Percentiles rank a stretch among this genome's conserved stretches.
phyloP scores from a whole-genome alignment of 768 basidiomycete genomes.

The Suillus paluster region DNA sequence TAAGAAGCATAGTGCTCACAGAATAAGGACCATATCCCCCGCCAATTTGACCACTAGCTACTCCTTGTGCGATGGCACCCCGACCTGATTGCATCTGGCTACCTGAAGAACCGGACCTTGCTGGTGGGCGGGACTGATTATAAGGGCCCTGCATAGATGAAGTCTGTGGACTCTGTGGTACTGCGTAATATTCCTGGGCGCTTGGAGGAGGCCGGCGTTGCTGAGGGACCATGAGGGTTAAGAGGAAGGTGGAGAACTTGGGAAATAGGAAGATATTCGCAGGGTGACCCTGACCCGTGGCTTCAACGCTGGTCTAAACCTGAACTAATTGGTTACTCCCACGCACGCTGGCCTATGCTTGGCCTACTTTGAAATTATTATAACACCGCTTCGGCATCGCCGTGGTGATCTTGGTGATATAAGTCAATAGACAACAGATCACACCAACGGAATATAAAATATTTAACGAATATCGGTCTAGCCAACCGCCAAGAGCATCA shows the following conservation, averaged over 20 bases:
- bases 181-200: conserved; percentile 64
- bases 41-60: conserved; percentile 81
- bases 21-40: conserved; percentile 86
- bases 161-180: conserved; percentile 64
- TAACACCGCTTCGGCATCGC: not conserved
- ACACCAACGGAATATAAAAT: not conserved
- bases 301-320: conserved; percentile 22
- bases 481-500: not conserved
- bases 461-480: not conserved
- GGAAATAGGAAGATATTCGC: conserved; percentile 15
- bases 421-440: not conserved
- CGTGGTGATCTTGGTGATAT: not conserved
- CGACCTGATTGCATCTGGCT: conserved; percentile 43
- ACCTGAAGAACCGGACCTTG: conserved; percentile 31
- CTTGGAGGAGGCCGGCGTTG: conserved; percentile 47
- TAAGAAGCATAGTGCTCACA: conserved; percentile 47
- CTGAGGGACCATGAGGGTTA: conserved; percentile 33
- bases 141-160: conserved; percentile 32
- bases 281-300: conserved; percentile 24
- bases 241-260: conserved; percentile 10
- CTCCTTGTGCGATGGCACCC: conserved; percentile 70
- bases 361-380: not conserved
- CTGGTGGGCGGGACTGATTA: conserved; percentile 26
- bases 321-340: conserved; percentile 21
- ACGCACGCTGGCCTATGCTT: not conserved